These are phyloP conservation scores for Lichenothelia convexa DNA, from an alignment of 495 filamentous ascomycete species.

Conservation along the genomic window DNA sequence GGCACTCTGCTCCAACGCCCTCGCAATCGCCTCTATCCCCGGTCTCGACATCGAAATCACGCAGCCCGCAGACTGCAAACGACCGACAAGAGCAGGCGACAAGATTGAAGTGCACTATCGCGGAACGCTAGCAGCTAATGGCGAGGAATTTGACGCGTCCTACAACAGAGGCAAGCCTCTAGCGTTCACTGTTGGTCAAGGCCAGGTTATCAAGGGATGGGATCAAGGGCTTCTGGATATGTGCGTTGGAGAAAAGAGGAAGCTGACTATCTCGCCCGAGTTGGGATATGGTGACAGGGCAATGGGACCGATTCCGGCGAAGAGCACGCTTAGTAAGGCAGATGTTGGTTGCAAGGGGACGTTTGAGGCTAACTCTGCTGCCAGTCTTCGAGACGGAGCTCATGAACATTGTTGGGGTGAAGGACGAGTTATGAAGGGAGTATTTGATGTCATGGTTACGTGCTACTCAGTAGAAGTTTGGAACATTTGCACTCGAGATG, in stretches of 20 bases:
- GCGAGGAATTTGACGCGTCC: conserved; percentile 24
- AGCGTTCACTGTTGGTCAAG: conserved; percentile 23
- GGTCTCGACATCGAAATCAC: conserved; percentile 24
- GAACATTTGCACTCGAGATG: too few relatives aligned
- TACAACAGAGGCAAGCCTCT: conserved; percentile 27
- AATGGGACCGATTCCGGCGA: conserved; percentile 24
- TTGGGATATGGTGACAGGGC: conserved; percentile 21
- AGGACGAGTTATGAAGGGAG: conserved; percentile 17
- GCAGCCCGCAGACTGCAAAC: conserved; percentile 17
- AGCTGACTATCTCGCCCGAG: conserved; percentile 24
- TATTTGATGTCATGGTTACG: too few relatives aligned
- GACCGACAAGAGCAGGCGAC: conserved; percentile 22
- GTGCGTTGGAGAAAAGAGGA: conserved; percentile 26
- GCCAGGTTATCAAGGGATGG: conserved; percentile 30
- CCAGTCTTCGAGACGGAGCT: conserved; percentile 26
- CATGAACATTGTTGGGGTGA: conserved; percentile 20
- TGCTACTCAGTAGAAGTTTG: too few relatives aligned
- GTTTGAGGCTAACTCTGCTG: too few relatives aligned
- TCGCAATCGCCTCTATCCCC: too few relatives aligned
- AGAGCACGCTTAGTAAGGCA: conserved; percentile 17
- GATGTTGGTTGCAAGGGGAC: conserved; percentile 1
- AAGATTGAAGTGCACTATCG: conserved; percentile 27
- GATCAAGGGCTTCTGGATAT: conserved; percentile 25
- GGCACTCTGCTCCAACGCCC: too few relatives aligned
- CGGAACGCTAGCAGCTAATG: conserved; percentile 24